Conservation (phyloP, 805 yeast species). For the Metschnikowia kofuensis region DNA sequence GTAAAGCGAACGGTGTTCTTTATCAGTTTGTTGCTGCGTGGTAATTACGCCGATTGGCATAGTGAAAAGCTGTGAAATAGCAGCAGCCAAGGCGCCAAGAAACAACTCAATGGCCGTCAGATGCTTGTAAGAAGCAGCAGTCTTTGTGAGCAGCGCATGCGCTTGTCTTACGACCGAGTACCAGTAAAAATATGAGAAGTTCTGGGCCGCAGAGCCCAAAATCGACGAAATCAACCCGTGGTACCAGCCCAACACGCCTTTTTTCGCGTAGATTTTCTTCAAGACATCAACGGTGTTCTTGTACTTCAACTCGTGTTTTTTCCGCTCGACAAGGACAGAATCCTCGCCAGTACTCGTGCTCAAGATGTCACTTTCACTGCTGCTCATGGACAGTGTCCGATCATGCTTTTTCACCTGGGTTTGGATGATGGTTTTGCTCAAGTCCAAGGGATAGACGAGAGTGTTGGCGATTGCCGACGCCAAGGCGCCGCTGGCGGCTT, state of each 20-base stretch:
- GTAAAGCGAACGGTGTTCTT: slow-evolving; percentile 30
- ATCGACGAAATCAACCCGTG: slow-evolving; percentile 67
- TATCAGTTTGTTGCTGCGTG: slow-evolving; percentile 55
- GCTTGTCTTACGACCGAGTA: slow-evolving; percentile 66
- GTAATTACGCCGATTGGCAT: slow-evolving; percentile 79
- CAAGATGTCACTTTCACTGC: slow-evolving; percentile 10
- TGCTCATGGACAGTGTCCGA: slow-evolving; percentile 1
- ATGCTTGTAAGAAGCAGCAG: slow-evolving; percentile 36
- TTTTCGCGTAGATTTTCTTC: slow-evolving; percentile 49
- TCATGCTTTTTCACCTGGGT: slow-evolving; percentile 50
- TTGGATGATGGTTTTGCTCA: slow-evolving; percentile 73
- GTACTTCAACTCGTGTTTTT: slow-evolving; percentile 38
- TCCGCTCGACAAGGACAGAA: slow-evolving; percentile 19
- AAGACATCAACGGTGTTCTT: slow-evolving; percentile 62
- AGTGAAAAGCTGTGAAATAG: slow-evolving; percentile 75
- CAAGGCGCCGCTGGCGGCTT: slow-evolving; percentile 78
- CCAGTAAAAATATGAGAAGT: slow-evolving; percentile 86
- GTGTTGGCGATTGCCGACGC: slow-evolving; percentile 81
- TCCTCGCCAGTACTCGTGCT: slow-evolving; percentile 17
- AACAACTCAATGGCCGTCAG: slow-evolving; percentile 66
- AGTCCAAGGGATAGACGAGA: slow-evolving; percentile 76
- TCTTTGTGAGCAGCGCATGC: slow-evolving; percentile 41
- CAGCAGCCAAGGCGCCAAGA: slow-evolving; percentile 79
- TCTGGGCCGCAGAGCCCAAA: slow-evolving; percentile 70
- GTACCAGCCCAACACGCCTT: slow-evolving; percentile 69